Evolutionary conservation across 257 asterid genomes (phyloP).

Genomic region (Solanum rostratum): DNA sequence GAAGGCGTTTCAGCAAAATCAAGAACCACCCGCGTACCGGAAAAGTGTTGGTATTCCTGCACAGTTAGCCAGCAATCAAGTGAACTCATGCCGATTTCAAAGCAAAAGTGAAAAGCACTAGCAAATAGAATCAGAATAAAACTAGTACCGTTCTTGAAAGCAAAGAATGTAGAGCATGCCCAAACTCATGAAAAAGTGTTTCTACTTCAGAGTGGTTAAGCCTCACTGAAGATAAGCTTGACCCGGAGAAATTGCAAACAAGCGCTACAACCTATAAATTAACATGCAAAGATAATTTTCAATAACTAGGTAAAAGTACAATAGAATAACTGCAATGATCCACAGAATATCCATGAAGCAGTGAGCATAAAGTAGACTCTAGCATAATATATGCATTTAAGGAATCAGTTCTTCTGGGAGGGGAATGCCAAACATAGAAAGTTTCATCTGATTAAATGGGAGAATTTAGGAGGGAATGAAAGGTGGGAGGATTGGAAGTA

Average conservation of each 20-base stretch:
- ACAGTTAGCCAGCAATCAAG: constrained; percentile 2
- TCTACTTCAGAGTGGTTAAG: constrained; percentile 92
- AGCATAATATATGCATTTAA: neutral
- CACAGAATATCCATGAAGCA: neutral
- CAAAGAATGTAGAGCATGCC: constrained; percentile 97
- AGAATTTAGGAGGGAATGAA: neutral
- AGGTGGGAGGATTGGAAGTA: neutral
- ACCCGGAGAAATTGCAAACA: constrained; percentile 84
- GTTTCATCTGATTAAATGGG: neutral
- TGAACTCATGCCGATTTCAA: neutral
- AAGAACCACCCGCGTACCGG: constrained; percentile 81
- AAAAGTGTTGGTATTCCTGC: constrained; percentile 96
- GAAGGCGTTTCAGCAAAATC: constrained; percentile 99
- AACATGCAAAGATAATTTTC: constrained; percentile 5
- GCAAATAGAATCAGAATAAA: constrained; percentile 8
- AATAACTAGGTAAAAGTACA: neutral
- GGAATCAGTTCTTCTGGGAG: neutral
- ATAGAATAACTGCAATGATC: neutral
- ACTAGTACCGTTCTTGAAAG: constrained; percentile 85
- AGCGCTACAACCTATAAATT: constrained; percentile 77
- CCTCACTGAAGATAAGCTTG: constrained; percentile 35
- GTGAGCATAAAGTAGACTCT: neutral
- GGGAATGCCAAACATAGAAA: neutral
- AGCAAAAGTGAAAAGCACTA: neutral
- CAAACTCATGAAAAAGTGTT: constrained; percentile 95